Conservation (phyloP, 805 yeast species). For the Priceomyces melissophilus region DNA sequence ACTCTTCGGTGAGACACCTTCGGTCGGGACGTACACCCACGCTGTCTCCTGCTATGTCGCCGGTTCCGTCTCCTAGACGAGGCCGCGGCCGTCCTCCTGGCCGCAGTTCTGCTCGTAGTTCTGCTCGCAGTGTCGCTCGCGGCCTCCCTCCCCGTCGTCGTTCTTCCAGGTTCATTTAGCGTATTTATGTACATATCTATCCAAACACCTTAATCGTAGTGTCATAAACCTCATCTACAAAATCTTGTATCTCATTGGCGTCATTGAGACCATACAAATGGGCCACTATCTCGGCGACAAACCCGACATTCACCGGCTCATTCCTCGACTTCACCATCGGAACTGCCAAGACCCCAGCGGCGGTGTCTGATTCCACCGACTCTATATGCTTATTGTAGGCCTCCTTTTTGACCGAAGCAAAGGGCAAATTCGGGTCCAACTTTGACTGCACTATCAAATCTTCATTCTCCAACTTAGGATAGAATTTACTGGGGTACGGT, state of each 20-base stretch:
- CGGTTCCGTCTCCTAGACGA: too few relatives aligned
- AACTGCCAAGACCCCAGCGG: conserved; percentile 23
- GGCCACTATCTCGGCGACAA: conserved; percentile 58
- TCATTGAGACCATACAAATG: conserved; percentile 25
- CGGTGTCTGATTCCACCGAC: conserved; percentile 10
- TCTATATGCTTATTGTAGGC: conserved; percentile 38
- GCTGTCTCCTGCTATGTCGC: too few relatives aligned
- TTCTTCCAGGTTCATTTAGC: too few relatives aligned
- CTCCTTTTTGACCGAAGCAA: conserved; percentile 64
- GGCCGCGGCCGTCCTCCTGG: too few relatives aligned
- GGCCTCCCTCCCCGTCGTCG: too few relatives aligned
- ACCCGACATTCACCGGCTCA: conserved; percentile 86
- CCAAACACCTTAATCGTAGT: conserved; percentile 34
- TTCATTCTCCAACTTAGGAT: conserved; percentile 34
- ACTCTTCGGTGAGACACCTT: conserved; percentile 4
- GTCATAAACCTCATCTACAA: conserved; percentile 33
- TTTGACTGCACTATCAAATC: conserved; percentile 16
- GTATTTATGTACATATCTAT: background rate
- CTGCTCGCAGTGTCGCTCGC: too few relatives aligned
- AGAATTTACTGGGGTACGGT: conserved; percentile 53
- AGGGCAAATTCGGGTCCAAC: conserved; percentile 54
- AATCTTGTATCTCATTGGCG: conserved; percentile 26
- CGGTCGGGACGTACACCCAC: too few relatives aligned
- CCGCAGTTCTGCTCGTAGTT: too few relatives aligned
- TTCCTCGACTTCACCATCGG: conserved; percentile 78